Evolutionary conservation across 2,329 filamentous ascomycete species (phyloP).

Genomic region (Aspergillus novoparasiticus): DNA sequence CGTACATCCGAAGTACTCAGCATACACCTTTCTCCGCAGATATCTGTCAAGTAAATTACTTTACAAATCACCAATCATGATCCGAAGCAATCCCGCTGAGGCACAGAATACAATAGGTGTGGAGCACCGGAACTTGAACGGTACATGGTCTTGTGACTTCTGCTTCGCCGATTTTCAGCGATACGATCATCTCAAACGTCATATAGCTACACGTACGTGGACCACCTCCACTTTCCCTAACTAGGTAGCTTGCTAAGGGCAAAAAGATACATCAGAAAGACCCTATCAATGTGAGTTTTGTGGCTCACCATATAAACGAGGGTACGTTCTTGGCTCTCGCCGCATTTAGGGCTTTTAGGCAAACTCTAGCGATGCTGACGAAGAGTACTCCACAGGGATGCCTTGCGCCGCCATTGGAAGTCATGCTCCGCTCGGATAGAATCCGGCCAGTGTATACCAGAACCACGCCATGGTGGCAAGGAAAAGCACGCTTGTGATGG

Average conservation of each 20-base stretch:
- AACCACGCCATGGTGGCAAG: slow-evolving; percentile 27
- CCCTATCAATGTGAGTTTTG: slow-evolving; percentile 29
- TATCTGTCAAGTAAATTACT: neutral
- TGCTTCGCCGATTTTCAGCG: slow-evolving; percentile 30
- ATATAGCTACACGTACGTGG: slow-evolving; percentile 28
- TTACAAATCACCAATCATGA: neutral
- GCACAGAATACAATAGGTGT: neutral
- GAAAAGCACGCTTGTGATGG: slow-evolving; percentile 34
- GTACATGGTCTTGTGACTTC: slow-evolving; percentile 26
- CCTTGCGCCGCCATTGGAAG: slow-evolving; percentile 32
- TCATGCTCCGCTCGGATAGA: slow-evolving; percentile 27
- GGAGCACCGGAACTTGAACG: slow-evolving; percentile 3
- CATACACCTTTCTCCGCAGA: neutral
- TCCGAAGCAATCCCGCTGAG: neutral
- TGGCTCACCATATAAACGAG: slow-evolving; percentile 27
- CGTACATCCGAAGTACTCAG: neutral
- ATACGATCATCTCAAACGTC: slow-evolving; percentile 31
- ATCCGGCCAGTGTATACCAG: slow-evolving; percentile 23
- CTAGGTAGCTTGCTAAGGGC: slow-evolving; percentile 1
- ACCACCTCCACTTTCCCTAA: neutral
- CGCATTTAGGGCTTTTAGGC: neutral
- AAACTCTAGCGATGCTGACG: neutral
- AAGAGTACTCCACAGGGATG: slow-evolving; percentile 21
- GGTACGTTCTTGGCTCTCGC: slow-evolving; percentile 20
- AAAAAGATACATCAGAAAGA: slow-evolving; percentile 24